Conservation (phyloP, 2,329 filamentous ascomycete species). For the Penicillium rolfsii region DNA sequence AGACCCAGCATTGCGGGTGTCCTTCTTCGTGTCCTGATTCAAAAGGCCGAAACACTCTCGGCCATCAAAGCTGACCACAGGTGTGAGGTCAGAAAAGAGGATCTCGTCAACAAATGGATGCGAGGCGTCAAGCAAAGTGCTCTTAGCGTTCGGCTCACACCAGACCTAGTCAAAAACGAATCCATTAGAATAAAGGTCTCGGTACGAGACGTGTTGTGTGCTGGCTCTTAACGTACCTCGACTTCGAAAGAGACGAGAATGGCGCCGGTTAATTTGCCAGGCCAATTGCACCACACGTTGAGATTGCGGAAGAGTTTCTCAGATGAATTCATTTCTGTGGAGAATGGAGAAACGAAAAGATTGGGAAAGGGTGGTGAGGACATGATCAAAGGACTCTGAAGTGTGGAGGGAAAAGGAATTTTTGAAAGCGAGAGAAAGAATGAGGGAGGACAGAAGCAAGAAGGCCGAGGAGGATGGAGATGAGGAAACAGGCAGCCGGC, state of each 20-base stretch:
- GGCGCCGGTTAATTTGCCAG: conserved; percentile 29
- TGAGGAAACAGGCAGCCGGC: neutral
- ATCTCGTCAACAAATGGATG: conserved; percentile 1
- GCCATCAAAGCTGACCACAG: neutral
- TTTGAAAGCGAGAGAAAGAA: neutral
- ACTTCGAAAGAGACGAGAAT: conserved; percentile 34
- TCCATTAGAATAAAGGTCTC: neutral
- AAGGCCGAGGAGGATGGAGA: neutral
- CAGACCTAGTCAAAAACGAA: conserved; percentile 26
- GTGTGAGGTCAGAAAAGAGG: neutral
- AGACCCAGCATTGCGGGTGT: too few relatives aligned
- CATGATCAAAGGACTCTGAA: neutral
- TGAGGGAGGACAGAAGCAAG: neutral
- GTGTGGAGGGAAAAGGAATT: neutral
- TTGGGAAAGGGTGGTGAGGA: neutral
- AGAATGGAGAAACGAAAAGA: neutral
- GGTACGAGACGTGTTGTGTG: neutral
- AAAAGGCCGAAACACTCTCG: neutral
- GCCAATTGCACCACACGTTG: conserved; percentile 39
- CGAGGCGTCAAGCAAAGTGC: conserved; percentile 29
- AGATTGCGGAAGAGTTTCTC: conserved; percentile 32
- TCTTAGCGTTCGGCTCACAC: conserved; percentile 26
- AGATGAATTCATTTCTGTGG: conserved; percentile 16
- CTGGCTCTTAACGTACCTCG: conserved; percentile 31
- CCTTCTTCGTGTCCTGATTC: neutral